Percentiles rank a stretch among this genome's conserved stretches.
Conservation (phyloP, 75 land plant genomes). For the Cryptomeria japonica region DNA sequence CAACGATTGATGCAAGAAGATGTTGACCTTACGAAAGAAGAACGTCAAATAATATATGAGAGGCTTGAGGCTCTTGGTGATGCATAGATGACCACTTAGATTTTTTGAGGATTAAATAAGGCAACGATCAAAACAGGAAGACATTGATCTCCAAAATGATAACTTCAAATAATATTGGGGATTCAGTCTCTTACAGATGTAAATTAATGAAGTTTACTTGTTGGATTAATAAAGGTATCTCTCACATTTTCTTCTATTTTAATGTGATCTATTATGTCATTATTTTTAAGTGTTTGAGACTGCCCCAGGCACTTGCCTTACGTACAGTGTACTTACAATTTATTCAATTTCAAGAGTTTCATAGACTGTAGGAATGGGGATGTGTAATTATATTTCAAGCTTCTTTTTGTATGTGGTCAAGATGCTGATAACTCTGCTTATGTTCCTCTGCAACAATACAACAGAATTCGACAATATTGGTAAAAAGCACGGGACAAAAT, state of each 20-base stretch:
- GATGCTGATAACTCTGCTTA: neutral
- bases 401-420: neutral
- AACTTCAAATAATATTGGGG: neutral
- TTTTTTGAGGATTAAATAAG: neutral
- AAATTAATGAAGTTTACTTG: neutral
- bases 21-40: slow-evolving; percentile 54
- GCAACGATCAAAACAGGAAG: neutral
- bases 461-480: neutral
- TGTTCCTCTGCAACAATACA: neutral
- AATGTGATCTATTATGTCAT: neutral
- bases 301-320: neutral
- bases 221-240: neutral
- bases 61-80: slow-evolving; percentile 49
- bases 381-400: neutral
- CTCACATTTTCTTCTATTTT: neutral
- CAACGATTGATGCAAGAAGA: slow-evolving; percentile 57
- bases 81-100: neutral
- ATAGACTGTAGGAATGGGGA: neutral
- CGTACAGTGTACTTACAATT: neutral
- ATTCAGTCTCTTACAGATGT: neutral
- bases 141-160: neutral
- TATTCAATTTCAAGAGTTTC: neutral
- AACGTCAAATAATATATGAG: slow-evolving; percentile 50
- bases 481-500: neutral
- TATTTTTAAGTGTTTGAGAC: neutral